phyloP scores from a whole-genome alignment of 2,329 filamentous ascomycete genomes.

The Podosphaera fusca region DNA sequence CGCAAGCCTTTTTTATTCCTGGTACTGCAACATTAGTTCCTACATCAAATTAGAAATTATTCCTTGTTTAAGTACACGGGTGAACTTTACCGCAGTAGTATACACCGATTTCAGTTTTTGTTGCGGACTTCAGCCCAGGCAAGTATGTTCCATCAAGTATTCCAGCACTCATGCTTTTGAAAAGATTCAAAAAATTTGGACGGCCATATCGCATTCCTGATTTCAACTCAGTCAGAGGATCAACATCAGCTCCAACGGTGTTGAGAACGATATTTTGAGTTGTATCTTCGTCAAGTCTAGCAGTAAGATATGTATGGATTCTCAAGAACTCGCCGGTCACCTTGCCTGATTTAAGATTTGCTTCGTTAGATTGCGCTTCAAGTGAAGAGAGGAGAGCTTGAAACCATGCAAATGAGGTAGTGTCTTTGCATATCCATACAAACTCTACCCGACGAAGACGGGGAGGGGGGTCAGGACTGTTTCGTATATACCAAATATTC shows the following conservation, averaged over 20 bases:
- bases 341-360: slow-evolving; percentile 38
- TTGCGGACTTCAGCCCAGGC: slow-evolving; percentile 50
- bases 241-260: slow-evolving; percentile 65
- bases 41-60: slow-evolving; percentile 5
- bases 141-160: slow-evolving; percentile 73
- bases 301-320: slow-evolving; percentile 94
- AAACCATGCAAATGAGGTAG: slow-evolving; percentile 95
- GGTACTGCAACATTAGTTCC: slow-evolving; percentile 33
- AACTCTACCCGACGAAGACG: slow-evolving; percentile 91
- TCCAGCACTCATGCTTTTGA: slow-evolving; percentile 68
- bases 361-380: slow-evolving; percentile 59
- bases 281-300: slow-evolving; percentile 76
- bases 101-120: slow-evolving; percentile 73
- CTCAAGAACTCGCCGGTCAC: slow-evolving; percentile 58
- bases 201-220: slow-evolving; percentile 84
- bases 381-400: slow-evolving; percentile 80
- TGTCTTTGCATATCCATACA: slow-evolving; percentile 96
- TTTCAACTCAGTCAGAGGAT: slow-evolving; percentile 80
- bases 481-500: slow-evolving; percentile 93
- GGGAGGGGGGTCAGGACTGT: slow-evolving; percentile 64
- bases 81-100: slow-evolving; percentile 74
- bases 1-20: slow-evolving; percentile 65
- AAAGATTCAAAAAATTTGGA: slow-evolving; percentile 65
- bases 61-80: too few relatives aligned
- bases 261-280: slow-evolving; percentile 95